Percentiles rank a stretch among this genome's conserved stretches.
phyloP scores from a whole-genome alignment of 371 early-diverging fungal species.

The Dichotomocladium elegans region DNA sequence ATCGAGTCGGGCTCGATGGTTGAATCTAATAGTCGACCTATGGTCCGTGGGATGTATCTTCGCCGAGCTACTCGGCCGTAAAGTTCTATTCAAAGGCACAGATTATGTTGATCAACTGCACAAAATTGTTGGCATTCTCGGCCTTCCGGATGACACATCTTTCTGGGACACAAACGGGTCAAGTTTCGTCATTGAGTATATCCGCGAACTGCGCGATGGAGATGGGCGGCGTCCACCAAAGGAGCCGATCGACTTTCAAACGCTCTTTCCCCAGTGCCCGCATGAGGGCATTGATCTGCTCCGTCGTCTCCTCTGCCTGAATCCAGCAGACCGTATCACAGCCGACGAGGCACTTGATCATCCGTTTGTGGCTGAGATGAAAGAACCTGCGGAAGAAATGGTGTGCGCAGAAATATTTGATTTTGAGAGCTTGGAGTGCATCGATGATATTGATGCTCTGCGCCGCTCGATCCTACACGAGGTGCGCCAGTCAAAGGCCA shows the following conservation, averaged over 20 bases:
- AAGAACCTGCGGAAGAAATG: conserved; percentile 20
- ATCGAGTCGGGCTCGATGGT: too few species aligned
- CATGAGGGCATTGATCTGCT: conserved; percentile 66
- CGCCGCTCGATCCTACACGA: not conserved
- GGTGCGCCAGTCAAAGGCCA: too few species aligned
- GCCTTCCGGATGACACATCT: conserved; percentile 84
- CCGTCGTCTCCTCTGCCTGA: conserved; percentile 66
- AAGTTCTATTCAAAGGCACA: conserved; percentile 64
- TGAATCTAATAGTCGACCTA: conserved; percentile 55
- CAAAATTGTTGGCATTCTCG: conserved; percentile 81
- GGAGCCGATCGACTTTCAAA: conserved; percentile 19
- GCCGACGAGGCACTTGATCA: conserved; percentile 72
- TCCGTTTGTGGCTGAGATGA: conserved; percentile 64
- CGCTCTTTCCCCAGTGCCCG: conserved; percentile 45
- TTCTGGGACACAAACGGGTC: conserved; percentile 44
- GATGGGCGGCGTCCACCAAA: conserved; percentile 37
- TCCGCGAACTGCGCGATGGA: conserved; percentile 32
- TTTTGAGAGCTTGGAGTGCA: conserved; percentile 17
- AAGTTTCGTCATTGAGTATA: conserved; percentile 16
- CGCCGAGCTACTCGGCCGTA: conserved; percentile 75
- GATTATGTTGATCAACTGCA: conserved; percentile 91
- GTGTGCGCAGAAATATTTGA: conserved; percentile 11
- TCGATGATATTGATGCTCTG: conserved; percentile 10
- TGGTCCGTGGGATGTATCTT: conserved; percentile 90
- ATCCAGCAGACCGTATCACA: conserved; percentile 76